Evolutionary conservation across 345 rosid genomes (phyloP).

Genomic region (Tarenaya hassleriana): DNA sequence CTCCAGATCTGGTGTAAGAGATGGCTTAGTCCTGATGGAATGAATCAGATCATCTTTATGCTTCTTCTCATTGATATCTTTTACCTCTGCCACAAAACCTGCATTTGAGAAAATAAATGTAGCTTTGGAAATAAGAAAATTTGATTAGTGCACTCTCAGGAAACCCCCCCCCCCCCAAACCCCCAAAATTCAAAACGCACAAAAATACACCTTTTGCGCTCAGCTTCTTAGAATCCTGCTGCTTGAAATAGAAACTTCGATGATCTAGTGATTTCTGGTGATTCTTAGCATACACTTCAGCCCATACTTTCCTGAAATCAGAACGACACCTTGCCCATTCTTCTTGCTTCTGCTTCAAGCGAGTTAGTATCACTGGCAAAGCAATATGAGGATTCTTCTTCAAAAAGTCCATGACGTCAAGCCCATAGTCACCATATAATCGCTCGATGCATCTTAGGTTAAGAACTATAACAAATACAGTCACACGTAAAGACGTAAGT

Average conservation of each 20-base stretch:
- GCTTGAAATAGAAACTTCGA: slow-evolving; percentile 96
- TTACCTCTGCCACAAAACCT: slow-evolving; percentile 88
- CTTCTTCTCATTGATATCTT: slow-evolving; percentile 86
- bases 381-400: slow-evolving; percentile 72
- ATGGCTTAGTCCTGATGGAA: slow-evolving; percentile 65
- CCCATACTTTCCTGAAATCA: slow-evolving; percentile 98
- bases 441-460: slow-evolving; percentile 95
- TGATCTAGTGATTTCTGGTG: slow-evolving; percentile 97
- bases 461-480: slow-evolving; percentile 50
- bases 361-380: slow-evolving; percentile 87
- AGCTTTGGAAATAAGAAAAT: slow-evolving; percentile 5
- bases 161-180: background rate
- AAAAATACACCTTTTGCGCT: slow-evolving; percentile 76
- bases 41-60: slow-evolving; percentile 73
- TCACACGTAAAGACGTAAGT: slow-evolving; percentile 21
- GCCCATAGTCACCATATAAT: slow-evolving; percentile 91
- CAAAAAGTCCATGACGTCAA: slow-evolving; percentile 86
- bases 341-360: slow-evolving; percentile 97
- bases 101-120: slow-evolving; percentile 23
- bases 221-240: slow-evolving; percentile 91
- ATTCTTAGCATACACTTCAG: slow-evolving; percentile 90
- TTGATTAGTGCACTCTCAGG: slow-evolving; percentile 8
- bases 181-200: background rate
- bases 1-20: slow-evolving; percentile 64
- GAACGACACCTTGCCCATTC: slow-evolving; percentile 97